These are phyloP conservation scores for Sedum album DNA, from an alignment of 164 flowering plant genomes.

Conservation along the genomic window DNA sequence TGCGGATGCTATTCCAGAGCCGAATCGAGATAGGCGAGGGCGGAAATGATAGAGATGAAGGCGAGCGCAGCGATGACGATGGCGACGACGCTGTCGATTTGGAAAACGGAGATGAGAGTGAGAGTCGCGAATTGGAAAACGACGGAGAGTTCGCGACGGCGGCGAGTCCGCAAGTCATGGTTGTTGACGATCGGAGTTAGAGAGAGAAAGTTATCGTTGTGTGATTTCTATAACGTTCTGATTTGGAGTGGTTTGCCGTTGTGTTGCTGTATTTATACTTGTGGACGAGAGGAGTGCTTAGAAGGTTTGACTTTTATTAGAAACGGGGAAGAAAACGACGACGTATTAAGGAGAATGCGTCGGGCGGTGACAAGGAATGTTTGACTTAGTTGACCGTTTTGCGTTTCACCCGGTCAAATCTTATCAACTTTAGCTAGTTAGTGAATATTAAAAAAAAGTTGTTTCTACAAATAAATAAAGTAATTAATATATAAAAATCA, in stretches of 20 bases:
- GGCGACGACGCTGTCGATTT: background rate
- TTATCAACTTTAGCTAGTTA: too few species aligned
- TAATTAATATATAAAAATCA: too few species aligned
- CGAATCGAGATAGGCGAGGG: background rate
- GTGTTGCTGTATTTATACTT: background rate
- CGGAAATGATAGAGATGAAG: background rate
- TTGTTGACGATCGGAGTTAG: background rate
- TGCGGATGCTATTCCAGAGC: background rate
- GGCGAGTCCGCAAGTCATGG: conserved; percentile 25
- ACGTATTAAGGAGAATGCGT: background rate
- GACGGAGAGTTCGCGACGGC: conserved; percentile 25
- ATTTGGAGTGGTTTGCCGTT: background rate
- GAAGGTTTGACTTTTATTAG: conserved; percentile 1
- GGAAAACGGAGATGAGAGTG: background rate
- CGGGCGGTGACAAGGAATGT: background rate
- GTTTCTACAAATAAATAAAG: too few species aligned
- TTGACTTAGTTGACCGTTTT: background rate
- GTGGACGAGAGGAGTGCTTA: background rate
- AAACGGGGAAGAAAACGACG: background rate
- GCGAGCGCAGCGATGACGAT: background rate
- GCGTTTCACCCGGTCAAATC: background rate
- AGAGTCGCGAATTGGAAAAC: conserved; percentile 23
- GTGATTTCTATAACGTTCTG: background rate
- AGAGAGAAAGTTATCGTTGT: background rate
- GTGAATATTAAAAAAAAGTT: too few species aligned